Evolutionary conservation across 495 filamentous ascomycete genomes (phyloP).

Genomic region (Aspergillus sclerotiicarbonarius): DNA sequence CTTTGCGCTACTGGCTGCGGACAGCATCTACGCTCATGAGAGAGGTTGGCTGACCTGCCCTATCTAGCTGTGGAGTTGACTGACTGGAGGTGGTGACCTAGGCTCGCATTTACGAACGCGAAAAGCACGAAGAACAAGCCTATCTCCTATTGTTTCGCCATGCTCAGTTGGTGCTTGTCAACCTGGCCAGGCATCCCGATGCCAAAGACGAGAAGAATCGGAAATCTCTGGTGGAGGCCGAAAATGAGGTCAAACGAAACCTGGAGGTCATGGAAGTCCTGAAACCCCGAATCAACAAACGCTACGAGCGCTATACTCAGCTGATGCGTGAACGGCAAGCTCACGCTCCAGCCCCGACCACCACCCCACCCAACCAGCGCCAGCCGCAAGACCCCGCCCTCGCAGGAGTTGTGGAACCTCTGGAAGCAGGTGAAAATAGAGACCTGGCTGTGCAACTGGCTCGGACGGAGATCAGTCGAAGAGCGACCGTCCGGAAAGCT

Average conservation of each 20-base stretch:
- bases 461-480: conserved; percentile 66
- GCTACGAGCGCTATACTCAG: conserved; percentile 59
- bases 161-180: conserved; percentile 64
- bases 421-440: conserved; percentile 69
- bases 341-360: conserved; percentile 21
- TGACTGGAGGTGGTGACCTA: conserved; percentile 22
- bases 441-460: conserved; percentile 78
- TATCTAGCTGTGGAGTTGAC: neutral
- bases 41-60: conserved; percentile 56
- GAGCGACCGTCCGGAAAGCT: conserved; percentile 58
- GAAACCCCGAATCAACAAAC: conserved; percentile 65
- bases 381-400: conserved; percentile 39
- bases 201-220: conserved; percentile 48
- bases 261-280: conserved; percentile 60
- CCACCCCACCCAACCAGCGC: conserved; percentile 14
- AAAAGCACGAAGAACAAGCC: conserved; percentile 81
- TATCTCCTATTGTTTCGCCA: conserved; percentile 86
- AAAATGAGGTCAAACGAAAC: conserved; percentile 52
- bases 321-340: conserved; percentile 50
- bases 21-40: conserved; percentile 73
- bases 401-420: conserved; percentile 42
- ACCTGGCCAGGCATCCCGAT: conserved; percentile 60
- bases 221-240: conserved; percentile 45
- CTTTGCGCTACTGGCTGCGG: conserved; percentile 76
- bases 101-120: conserved; percentile 77